These are phyloP conservation scores for Cicer cuneatum DNA, from an alignment of 306 rosid species.

Conservation along the genomic window DNA sequence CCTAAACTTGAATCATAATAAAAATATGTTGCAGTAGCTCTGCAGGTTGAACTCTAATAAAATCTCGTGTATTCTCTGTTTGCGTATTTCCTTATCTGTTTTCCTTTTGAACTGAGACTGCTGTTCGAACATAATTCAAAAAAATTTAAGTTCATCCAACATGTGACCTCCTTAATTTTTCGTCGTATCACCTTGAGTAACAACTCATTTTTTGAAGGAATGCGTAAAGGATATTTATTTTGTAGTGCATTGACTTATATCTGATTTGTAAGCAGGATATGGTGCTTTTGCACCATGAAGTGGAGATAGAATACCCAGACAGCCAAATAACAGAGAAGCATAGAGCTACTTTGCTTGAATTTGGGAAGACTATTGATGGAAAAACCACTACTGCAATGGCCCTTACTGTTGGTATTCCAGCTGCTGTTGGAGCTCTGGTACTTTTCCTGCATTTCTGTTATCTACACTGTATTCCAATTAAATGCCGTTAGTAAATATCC, in stretches of 20 bases:
- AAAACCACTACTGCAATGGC: constrained; percentile 86
- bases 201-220: constrained; percentile 7
- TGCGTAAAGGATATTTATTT: constrained; percentile 7
- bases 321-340: constrained; percentile 62
- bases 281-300: constrained; percentile 95
- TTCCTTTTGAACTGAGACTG: no score
- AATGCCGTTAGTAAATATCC: constrained; percentile 23
- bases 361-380: constrained; percentile 67
- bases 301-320: constrained; percentile 77
- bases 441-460: constrained; percentile 12
- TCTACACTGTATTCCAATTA: constrained; percentile 33
- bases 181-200: neutral
- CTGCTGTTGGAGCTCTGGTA: constrained; percentile 95
- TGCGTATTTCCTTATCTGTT: no score
- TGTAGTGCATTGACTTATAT: constrained; percentile 22
- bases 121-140: neutral
- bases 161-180: neutral
- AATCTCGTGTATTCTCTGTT: no score
- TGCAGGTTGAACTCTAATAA: no score
- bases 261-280: constrained; percentile 72
- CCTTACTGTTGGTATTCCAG: constrained; percentile 89
- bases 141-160: neutral
- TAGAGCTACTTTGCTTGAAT: constrained; percentile 87
- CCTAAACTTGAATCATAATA: no score
- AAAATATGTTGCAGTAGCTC: no score